Percentiles rank a stretch among this genome's conserved stretches.
Evolutionary conservation across 257 asterid genomes (phyloP).

Genomic region (Solanum bulbocastanum): DNA sequence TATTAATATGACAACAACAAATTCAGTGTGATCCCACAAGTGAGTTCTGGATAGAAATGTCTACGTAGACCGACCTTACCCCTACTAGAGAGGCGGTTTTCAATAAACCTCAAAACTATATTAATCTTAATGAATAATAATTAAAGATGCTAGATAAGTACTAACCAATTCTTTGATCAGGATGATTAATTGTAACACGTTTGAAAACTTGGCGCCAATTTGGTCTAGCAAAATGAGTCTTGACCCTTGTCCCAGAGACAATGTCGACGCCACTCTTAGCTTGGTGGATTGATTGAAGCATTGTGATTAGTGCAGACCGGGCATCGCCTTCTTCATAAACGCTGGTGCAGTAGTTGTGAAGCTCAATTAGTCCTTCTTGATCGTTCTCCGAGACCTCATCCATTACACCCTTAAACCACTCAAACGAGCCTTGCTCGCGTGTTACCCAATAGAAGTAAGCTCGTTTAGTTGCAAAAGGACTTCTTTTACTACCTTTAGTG

Average conservation of each 20-base stretch:
- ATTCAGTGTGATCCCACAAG: not conserved
- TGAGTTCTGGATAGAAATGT: not conserved
- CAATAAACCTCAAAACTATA: not conserved
- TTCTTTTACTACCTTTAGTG: not conserved
- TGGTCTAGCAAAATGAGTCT: constrained; percentile 60
- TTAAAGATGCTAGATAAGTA: constrained; percentile 1
- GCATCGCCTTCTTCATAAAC: constrained; percentile 78
- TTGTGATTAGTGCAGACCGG: constrained; percentile 59
- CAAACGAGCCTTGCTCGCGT: constrained; percentile 66
- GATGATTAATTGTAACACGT: constrained; percentile 49
- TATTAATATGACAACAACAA: not conserved
- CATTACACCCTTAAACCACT: constrained; percentile 76
- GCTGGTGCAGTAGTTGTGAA: constrained; percentile 71
- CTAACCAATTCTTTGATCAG: constrained; percentile 53
- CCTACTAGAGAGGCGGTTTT: not conserved
- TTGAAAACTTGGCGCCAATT: constrained; percentile 66
- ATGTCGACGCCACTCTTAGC: constrained; percentile 64
- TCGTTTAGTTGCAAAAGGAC: constrained; percentile 23
- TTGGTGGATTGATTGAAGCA: constrained; percentile 62
- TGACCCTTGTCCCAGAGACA: constrained; percentile 55
- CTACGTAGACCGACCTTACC: fast-evolving
- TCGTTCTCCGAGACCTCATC: constrained; percentile 59
- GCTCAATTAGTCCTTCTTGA: constrained; percentile 45
- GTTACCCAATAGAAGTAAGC: constrained; percentile 88
- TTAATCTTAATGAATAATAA: not conserved